Evolutionary conservation across 768 basidiomycete genomes (phyloP), one percentile per base, ranked within the genome.

Genomic region (Nidula microcarpa): DNA sequence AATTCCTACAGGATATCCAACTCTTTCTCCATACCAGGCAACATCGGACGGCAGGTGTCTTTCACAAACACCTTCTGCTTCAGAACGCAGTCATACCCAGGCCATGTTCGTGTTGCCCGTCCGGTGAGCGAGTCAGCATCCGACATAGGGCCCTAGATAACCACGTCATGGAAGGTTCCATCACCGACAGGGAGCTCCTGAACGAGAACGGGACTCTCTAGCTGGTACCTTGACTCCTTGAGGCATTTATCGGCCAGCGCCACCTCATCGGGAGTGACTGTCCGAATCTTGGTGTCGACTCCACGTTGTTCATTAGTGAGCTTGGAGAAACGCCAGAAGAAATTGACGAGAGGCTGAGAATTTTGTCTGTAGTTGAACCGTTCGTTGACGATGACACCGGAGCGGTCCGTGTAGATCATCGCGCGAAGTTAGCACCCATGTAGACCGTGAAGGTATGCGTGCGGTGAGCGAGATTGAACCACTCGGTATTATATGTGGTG

Each of bases 331-430:
- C 62, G 61, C 61, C 62, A 66, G 6, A 73, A 49, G 51, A 71
- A 73, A 3, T 65, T 57, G 8, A 60, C 54, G 1, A 75, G 56
- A 0, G 53, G 17, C 9, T 55, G 5, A 8, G 59, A 57, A 0
- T 65, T n/a, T 4, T 54, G 8, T 4, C 50, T 46, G 32, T 62
- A 61, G 44, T 65, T 52, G 58, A 74, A 69, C 0, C 47, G n/a
- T 23, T 54, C 51, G 0, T 70, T 58, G 5, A 70, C 67, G 11
- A 73, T 56, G 0, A 55, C 59, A 6, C 68, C 73, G 2, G 67
- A 55, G 3, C 71, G 63, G 50, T 74, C 73, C 55, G 63, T 61
- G 4, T 64, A 61, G 16, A 74, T 57, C 74, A 51, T 2, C 70
- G 65, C 7, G 56, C 67, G 17, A 48, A 50, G 0, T 55, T 52